Conservation (phyloP, 306 rosid species). For the Dalbergia cochinchinensis region DNA sequence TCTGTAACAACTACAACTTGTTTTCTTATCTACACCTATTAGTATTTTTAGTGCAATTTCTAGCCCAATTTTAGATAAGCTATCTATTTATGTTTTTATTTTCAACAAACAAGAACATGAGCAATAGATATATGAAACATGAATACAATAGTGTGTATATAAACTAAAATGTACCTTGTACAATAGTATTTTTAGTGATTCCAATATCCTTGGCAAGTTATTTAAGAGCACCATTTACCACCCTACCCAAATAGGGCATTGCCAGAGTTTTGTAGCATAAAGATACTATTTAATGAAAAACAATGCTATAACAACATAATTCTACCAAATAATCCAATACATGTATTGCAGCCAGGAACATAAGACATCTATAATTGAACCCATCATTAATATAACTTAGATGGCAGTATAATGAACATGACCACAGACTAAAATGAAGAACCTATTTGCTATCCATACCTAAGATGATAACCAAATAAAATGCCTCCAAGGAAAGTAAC, state of each 20-base stretch:
- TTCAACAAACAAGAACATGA: no score
- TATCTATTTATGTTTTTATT: no score
- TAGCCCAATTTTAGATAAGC: no score
- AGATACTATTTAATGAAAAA: slow-evolving; percentile 18
- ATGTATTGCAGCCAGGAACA: slow-evolving; percentile 24
- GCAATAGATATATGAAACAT: no score
- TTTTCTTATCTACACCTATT: no score
- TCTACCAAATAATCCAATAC: slow-evolving; percentile 10
- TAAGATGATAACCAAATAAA: slow-evolving; percentile 95
- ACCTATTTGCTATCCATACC: slow-evolving; percentile 58
- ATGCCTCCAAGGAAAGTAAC: slow-evolving; percentile 99
- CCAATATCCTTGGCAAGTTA: slow-evolving; percentile 93
- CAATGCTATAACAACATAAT: background rate
- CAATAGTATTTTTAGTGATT: slow-evolving; percentile 70
- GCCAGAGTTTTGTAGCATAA: slow-evolving; percentile 26
- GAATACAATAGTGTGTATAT: no score
- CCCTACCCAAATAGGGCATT: slow-evolving; percentile 62
- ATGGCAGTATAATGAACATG: slow-evolving; percentile 18
- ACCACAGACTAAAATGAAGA: slow-evolving; percentile 21
- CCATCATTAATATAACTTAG: slow-evolving; percentile 15
- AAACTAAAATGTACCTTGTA: slow-evolving; percentile 64
- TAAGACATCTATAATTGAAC: background rate
- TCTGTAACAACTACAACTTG: no score
- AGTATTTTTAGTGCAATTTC: no score
- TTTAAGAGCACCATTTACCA: slow-evolving; percentile 97